Evolutionary conservation across 768 basidiomycete species (phyloP).

Genomic region (Lactarius hengduanensis): DNA sequence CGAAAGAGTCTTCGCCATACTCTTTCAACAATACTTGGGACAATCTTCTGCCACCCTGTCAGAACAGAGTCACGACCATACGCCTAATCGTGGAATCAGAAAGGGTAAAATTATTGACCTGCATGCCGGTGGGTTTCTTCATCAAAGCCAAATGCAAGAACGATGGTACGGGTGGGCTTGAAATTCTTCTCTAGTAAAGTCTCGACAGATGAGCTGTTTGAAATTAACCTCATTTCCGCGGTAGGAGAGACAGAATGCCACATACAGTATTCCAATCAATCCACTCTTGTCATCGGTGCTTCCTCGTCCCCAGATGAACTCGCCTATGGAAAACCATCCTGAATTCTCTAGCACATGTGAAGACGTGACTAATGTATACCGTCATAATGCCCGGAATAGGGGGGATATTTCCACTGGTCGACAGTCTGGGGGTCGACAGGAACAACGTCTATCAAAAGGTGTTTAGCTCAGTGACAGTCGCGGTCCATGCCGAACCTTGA

Average conservation of each 20-base stretch:
- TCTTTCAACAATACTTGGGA: slow-evolving; percentile 40
- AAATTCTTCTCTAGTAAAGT: slow-evolving; percentile 46
- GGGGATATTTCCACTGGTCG: slow-evolving; percentile 57
- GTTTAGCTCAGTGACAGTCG: background rate
- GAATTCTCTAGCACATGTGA: background rate
- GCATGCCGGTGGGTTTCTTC: slow-evolving; percentile 44
- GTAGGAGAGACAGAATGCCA: slow-evolving; percentile 4
- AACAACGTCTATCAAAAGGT: slow-evolving; percentile 55
- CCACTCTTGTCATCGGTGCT: slow-evolving; percentile 39
- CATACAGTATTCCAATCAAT: slow-evolving; percentile 35
- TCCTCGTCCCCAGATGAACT: slow-evolving; percentile 37
- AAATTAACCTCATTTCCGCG: background rate
- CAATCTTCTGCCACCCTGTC: slow-evolving; percentile 46
- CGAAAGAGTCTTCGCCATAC: slow-evolving; percentile 51
- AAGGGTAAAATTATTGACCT: slow-evolving; percentile 26
- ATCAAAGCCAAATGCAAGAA: slow-evolving; percentile 49
- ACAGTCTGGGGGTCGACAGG: slow-evolving; percentile 58
- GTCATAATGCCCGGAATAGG: slow-evolving; percentile 52
- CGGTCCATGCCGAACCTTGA: slow-evolving; percentile 40
- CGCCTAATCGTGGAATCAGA: background rate
- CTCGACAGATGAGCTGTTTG: slow-evolving; percentile 44
- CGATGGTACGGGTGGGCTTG: slow-evolving; percentile 43
- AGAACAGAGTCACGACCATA: background rate
- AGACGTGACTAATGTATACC: background rate
- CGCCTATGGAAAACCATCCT: slow-evolving; percentile 23